A percentile compares a stretch with the other conserved stretches of the same genome.
Evolutionary conservation across 108 stramenopile genomes (phyloP).

Genomic region (Nannochloropsis salina): DNA sequence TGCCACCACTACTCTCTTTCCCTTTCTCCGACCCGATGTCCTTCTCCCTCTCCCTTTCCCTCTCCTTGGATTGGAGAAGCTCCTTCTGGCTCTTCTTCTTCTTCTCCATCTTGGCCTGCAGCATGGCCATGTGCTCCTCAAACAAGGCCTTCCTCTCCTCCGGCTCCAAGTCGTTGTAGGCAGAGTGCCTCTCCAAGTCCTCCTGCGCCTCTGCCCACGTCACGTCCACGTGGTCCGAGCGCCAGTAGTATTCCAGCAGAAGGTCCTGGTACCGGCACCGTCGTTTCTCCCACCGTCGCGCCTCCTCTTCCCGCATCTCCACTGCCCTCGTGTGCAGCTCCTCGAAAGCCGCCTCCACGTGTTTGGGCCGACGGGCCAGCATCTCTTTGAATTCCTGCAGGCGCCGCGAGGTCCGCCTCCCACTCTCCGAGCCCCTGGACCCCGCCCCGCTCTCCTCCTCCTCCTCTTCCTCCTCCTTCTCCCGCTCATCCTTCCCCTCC

Average conservation of each 20-base stretch:
- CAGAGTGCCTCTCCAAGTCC: conserved; percentile 41
- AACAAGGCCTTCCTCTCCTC: conserved; percentile 50
- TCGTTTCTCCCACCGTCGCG: conserved; percentile 33
- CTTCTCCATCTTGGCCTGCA: conserved; percentile 48
- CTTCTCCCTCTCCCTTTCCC: conserved; percentile 26
- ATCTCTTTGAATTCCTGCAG: conserved; percentile 46
- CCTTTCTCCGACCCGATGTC: conserved; percentile 20
- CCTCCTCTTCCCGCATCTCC: conserved; percentile 45
- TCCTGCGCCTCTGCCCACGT: conserved; percentile 48
- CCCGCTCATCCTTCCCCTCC: conserved; percentile 29
- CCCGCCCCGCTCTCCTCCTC: neutral
- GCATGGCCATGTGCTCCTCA: conserved; percentile 50
- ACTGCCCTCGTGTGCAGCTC: conserved; percentile 44
- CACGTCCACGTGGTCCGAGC: conserved; percentile 53
- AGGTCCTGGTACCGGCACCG: conserved; percentile 41
- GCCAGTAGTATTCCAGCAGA: conserved; percentile 52
- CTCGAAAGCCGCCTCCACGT: conserved; percentile 37
- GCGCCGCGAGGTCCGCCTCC: conserved; percentile 16
- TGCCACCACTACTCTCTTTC: conserved; percentile 23
- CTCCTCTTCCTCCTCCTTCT: conserved; percentile 28
- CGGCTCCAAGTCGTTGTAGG: conserved; percentile 35
- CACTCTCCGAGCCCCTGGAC: conserved; percentile 30
- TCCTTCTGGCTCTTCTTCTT: conserved; percentile 42
- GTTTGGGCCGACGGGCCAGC: conserved; percentile 27
- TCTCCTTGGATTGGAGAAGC: conserved; percentile 22